Evolutionary conservation across 2,329 filamentous ascomycete genomes (phyloP).

Genomic region (Ceratocystis albifundus): DNA sequence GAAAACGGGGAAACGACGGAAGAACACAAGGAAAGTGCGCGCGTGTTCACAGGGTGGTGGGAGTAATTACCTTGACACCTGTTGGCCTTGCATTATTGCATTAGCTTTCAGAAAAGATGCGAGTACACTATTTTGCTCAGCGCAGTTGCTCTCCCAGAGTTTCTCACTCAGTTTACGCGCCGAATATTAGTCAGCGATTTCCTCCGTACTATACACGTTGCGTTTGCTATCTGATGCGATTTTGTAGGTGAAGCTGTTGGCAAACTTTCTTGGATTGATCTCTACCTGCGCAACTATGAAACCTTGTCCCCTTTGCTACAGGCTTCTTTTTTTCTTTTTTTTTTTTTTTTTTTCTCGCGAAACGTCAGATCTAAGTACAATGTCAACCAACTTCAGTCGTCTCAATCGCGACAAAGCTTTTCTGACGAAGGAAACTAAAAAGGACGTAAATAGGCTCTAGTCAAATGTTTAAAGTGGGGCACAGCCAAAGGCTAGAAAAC

Average conservation of each 20-base stretch:
- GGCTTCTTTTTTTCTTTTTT: slow-evolving; percentile 9
- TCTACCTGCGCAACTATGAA: background rate
- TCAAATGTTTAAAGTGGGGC: background rate
- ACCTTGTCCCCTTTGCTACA: background rate
- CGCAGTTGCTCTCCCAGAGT: background rate
- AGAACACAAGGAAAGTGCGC: slow-evolving; percentile 10
- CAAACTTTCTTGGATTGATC: background rate
- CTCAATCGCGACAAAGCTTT: background rate
- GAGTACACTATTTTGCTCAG: background rate
- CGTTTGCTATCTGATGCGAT: background rate
- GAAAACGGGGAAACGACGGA: slow-evolving; percentile 12
- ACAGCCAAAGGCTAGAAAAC: background rate
- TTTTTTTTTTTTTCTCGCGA: slow-evolving; percentile 2
- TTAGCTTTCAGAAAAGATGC: background rate
- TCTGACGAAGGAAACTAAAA: background rate
- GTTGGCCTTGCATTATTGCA: background rate
- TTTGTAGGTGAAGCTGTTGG: background rate
- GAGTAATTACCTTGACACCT: slow-evolving; percentile 2
- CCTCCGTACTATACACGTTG: background rate
- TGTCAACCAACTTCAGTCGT: background rate
- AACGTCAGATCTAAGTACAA: slow-evolving; percentile 6
- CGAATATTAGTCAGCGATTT: background rate
- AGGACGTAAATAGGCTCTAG: background rate
- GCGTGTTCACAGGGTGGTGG: slow-evolving; percentile 7
- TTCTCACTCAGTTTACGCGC: background rate